These are phyloP conservation scores for Inonotus hispidus DNA, from an alignment of 1,284 basidiomycete genomes.

Conservation along the genomic window DNA sequence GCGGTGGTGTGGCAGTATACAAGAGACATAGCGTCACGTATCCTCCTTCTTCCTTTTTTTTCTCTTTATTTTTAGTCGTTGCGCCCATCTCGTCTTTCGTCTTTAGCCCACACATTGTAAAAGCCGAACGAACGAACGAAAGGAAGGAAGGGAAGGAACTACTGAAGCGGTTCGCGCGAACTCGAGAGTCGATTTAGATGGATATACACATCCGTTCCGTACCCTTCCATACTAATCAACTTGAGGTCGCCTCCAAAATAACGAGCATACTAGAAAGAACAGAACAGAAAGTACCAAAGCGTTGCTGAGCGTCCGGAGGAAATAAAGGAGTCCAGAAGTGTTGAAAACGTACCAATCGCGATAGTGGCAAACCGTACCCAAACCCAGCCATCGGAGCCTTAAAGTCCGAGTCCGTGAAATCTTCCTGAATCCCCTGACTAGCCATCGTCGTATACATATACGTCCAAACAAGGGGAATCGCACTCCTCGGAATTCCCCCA, in stretches of 20 bases:
- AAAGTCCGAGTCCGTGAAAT: constrained; percentile 91
- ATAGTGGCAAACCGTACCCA: constrained; percentile 90
- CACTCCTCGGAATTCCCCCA: constrained; percentile 91
- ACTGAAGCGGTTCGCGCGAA: constrained; percentile 66
- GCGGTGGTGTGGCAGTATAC: too few species aligned
- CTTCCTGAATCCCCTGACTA: constrained; percentile 78
- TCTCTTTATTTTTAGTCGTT: too few species aligned
- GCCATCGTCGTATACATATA: constrained; percentile 99
- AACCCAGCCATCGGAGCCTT: constrained; percentile 99
- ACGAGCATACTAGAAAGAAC: constrained; percentile 66
- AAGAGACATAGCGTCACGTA: too few species aligned
- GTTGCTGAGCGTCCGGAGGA: too few species aligned
- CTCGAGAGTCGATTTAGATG: constrained; percentile 85
- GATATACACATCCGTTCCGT: constrained; percentile 89
- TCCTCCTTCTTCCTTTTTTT: too few species aligned
- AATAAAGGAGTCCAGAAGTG: not conserved
- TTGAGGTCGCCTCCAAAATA: constrained; percentile 98
- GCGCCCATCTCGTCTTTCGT: too few species aligned
- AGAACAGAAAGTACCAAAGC: not conserved
- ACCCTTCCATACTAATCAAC: constrained; percentile 97
- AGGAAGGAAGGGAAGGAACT: too few species aligned
- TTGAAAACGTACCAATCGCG: constrained; percentile 63
- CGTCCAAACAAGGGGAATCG: constrained; percentile 96
- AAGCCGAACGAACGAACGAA: too few species aligned
- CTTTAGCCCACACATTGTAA: too few species aligned